Evolutionary conservation across 495 filamentous ascomycete species (phyloP), one percentile per base, ranked within the genome.

Genomic region (Cercophora samala): DNA sequence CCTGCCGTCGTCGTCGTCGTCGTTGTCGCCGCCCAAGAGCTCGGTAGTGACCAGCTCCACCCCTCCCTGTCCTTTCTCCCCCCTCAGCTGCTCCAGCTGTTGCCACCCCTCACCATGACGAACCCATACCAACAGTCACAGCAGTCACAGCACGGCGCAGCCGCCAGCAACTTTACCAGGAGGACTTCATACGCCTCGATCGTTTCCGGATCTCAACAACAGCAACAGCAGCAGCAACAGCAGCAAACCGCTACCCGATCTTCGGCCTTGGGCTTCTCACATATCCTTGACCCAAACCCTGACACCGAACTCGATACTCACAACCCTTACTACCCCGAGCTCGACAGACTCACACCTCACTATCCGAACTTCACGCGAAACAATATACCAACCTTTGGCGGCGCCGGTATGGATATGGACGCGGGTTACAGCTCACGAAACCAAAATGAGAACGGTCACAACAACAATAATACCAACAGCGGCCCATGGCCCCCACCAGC

Each of bases 181-280:
- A 78, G 82, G 58, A 77, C 76, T 0, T 96, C 93, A 37, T 96
- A 96, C 82, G 91, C 93, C 59, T 92, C 92, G 62, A 90, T 93
- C 60, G 85, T 90, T 62, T 89, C 92, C 37, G 91, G 91, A 64
- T 80, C 60, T 18, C 60, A 62, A 18, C 60, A 62, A 23, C 17
- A 18, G 32, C 18, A n/a, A 5, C 54, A 21, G n/a, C 58, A 26
- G n/a, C n/a, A n/a, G n/a, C n/a, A n/a, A n/a, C 18, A n/a, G 18
- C 54, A 21, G n/a, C 58, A 26, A 25, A 17, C 60, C 26, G 29
- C 60, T 29, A 62, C 25, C n/a, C 60, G 21, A 32, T 54, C 88
- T 72, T 82, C 72, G n/a, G 54, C 84, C 68, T 70, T 67, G 42
- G 72, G 68, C 55, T 86, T 91, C 72, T 85, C 88, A 1, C 85